Evolutionary conservation across 805 yeast genomes (phyloP), one percentile per base, ranked within the genome.

Genomic region (Kodamaea restingae): DNA sequence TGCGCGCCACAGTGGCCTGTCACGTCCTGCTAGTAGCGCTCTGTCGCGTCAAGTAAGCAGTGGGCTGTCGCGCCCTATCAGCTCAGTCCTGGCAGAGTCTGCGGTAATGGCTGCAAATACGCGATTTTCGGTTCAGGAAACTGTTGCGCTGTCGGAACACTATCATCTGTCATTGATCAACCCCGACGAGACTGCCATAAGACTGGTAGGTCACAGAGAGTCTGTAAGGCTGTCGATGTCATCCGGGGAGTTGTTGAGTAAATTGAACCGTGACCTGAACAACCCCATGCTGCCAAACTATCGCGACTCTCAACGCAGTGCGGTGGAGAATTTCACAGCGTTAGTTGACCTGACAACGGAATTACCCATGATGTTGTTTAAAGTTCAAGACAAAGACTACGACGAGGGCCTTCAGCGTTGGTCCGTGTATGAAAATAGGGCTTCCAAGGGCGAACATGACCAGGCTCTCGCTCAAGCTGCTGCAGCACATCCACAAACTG

Each of bases 191-290:
- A 40, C 48, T 3, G 36, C 32, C 7, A 7, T 38, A 20, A 36
- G 28, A 20, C 25, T 15, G 28, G 11, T 35, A 35, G 15, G 26
- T 10, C 20, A 38, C 35, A 30, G 45, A 18, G 38, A 43, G 32
- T 38, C 46, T 12, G n/a, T 47, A 15, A 39, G 56, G 25, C 47
- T 52, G 7, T 54, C 60, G 28, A 30, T 58, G 35, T 55, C 62
- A 4, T 52, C 61, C 1, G 66, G 65, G 3, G 67, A 62, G 44
- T 46, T 65, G 35, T 42, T 62, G 32, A 38, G 41, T 40, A 48
- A 52, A 43, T 40, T 61, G 42, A 63, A 45, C 22, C n/a, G n/a
- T n/a, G n/a, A n/a, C n/a, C n/a, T n/a, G n/a, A n/a, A n/a, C n/a
- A n/a, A n/a, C n/a, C n/a, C 15, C 32, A 27, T 27, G 18, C 20